These are phyloP conservation scores for Orbilia blumenaviensis DNA, from an alignment of 2,329 filamentous ascomycete species.

Conservation along the genomic window DNA sequence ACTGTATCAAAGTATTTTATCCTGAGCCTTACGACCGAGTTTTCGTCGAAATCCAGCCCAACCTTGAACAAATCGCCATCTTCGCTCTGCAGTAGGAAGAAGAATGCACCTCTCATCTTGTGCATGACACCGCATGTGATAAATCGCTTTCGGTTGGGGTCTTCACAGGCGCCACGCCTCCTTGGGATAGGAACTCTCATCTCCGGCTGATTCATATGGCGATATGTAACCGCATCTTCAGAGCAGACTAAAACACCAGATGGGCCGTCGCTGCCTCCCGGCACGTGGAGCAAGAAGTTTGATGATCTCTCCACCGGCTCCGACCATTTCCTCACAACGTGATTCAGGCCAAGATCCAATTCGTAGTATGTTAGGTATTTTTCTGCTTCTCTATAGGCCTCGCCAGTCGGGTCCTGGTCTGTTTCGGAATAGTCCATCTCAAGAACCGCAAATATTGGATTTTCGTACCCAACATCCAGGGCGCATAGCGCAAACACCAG, in stretches of 20 bases:
- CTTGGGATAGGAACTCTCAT: conserved; percentile 90
- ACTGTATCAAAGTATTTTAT: conserved; percentile 99
- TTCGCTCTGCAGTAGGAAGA: conserved; percentile 93
- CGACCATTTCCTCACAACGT: conserved; percentile 96
- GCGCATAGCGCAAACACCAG: conserved; percentile 87
- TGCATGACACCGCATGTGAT: conserved; percentile 96
- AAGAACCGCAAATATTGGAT: conserved; percentile 92
- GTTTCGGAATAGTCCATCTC: conserved; percentile 92
- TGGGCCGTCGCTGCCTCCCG: conserved; percentile 89
- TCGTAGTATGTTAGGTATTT: conserved; percentile 97
- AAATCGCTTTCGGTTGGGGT: conserved; percentile 85
- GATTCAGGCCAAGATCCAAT: conserved; percentile 93
- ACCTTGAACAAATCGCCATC: conserved; percentile 99
- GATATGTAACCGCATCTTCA: conserved; percentile 93
- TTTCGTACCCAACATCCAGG: conserved; percentile 94
- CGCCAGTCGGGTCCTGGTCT: conserved; percentile 88
- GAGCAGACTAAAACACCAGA: conserved; percentile 95
- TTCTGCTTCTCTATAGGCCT: conserved; percentile 81
- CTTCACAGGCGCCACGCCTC: conserved; percentile 85
- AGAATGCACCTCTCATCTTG: conserved; percentile 94
- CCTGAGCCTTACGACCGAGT: conserved; percentile 79
- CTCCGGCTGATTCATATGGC: conserved; percentile 92
- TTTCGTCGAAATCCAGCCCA: conserved; percentile 89
- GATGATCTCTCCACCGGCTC: conserved; percentile 91
- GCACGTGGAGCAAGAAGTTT: conserved; percentile 91